phyloP scores from a whole-genome alignment of 768 basidiomycete genomes.

The Sarcomyxa edulis region DNA sequence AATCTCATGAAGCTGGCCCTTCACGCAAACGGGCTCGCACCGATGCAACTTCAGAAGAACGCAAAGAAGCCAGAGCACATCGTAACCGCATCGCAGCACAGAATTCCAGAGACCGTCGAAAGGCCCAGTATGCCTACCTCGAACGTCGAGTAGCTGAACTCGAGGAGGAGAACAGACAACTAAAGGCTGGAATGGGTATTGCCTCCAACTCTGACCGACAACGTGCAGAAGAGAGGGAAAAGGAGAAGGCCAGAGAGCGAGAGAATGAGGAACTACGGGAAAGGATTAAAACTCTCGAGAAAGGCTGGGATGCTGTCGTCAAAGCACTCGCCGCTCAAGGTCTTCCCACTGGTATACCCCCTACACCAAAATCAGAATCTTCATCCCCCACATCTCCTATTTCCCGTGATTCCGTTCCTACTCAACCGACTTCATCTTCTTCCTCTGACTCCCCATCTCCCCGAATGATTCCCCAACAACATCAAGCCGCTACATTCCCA shows the following conservation, averaged over 20 bases:
- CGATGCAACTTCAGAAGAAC: conserved; percentile 62
- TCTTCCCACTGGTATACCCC: conserved; percentile 40
- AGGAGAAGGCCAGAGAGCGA: conserved; percentile 36
- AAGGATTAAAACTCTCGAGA: conserved; percentile 73
- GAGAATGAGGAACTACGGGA: conserved; percentile 77
- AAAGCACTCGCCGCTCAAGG: conserved; percentile 70
- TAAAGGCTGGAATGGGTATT: conserved; percentile 47
- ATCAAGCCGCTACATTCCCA: conserved; percentile 21
- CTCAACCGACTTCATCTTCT: conserved; percentile 16
- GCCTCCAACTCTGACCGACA: conserved; percentile 19
- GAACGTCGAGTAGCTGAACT: conserved; percentile 66
- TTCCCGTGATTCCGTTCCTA: conserved; percentile 16
- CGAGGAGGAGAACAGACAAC: conserved; percentile 78
- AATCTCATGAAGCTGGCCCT: conserved; percentile 29
- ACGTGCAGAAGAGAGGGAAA: conserved; percentile 28
- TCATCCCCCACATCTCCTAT: conserved; percentile 15
- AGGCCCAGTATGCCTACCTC: conserved; percentile 71
- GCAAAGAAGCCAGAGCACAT: conserved; percentile 84
- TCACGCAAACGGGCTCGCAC: conserved; percentile 75
- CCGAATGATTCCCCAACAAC: conserved; percentile 17
- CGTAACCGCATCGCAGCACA: conserved; percentile 93
- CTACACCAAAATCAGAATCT: conserved; percentile 12
- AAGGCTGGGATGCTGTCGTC: conserved; percentile 76
- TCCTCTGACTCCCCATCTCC: conserved; percentile 17
- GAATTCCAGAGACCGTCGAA: conserved; percentile 86